phyloP scores from a whole-genome alignment of 768 basidiomycete genomes.

The Hirschioporus abietinus region DNA sequence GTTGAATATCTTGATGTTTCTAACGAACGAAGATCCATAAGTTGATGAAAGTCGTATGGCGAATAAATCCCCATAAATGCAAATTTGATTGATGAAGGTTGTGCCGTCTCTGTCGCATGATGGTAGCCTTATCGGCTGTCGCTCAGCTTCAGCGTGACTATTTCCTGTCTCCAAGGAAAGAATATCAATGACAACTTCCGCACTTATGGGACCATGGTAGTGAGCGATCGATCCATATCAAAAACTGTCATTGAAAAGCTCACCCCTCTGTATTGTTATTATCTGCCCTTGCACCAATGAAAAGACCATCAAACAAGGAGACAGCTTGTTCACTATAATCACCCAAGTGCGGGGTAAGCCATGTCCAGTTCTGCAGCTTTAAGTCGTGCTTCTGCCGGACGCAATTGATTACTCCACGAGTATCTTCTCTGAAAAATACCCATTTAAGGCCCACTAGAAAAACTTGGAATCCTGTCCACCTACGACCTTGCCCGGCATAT shows the following conservation, averaged over 20 bases:
- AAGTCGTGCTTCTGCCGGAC: background rate
- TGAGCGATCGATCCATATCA: background rate
- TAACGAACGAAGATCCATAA: background rate
- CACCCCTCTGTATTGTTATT: background rate
- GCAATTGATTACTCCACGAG: background rate
- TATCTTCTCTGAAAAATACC: background rate
- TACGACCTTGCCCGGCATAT: background rate
- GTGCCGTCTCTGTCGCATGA: background rate
- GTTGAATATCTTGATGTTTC: background rate
- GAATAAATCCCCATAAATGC: background rate
- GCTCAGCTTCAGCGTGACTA: background rate
- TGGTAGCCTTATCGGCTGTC: background rate
- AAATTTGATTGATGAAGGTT: background rate
- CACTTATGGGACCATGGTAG: background rate
- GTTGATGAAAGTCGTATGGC: background rate
- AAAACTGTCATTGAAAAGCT: background rate
- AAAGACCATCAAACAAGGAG: background rate
- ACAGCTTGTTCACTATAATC: background rate
- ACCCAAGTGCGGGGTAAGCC: background rate
- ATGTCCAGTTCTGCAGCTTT: background rate
- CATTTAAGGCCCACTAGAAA: background rate
- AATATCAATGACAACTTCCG: background rate
- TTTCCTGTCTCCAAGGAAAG: background rate
- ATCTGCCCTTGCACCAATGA: background rate
- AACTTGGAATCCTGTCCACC: background rate